A percentile compares a stretch with the other conserved stretches of the same genome.
Evolutionary conservation across 2,329 filamentous ascomycete genomes (phyloP).

Genomic region (Aspergillaceae sp.): DNA sequence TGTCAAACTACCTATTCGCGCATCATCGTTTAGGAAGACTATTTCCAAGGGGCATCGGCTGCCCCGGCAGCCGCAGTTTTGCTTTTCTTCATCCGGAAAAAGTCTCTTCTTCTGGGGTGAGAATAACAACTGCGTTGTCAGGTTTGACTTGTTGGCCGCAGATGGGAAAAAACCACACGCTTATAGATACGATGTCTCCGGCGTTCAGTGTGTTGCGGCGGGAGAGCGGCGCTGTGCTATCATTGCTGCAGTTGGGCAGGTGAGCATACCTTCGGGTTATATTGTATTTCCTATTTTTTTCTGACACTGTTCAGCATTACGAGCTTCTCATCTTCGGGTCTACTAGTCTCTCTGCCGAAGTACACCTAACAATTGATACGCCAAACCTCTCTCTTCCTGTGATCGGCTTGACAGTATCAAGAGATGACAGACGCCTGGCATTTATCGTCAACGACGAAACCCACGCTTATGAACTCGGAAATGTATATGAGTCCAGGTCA

Average conservation of each 20-base stretch:
- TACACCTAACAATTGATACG: slow-evolving; percentile 21
- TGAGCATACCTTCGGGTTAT: slow-evolving; percentile 1
- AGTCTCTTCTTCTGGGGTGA: slow-evolving; percentile 15
- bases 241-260: slow-evolving; percentile 18
- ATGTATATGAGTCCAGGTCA: slow-evolving; percentile 11
- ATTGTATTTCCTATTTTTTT: neutral
- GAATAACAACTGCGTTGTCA: slow-evolving; percentile 14
- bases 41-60: slow-evolving; percentile 14
- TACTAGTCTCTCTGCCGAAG: slow-evolving; percentile 13
- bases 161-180: slow-evolving; percentile 19
- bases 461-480: slow-evolving; percentile 12
- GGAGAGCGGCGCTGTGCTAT: slow-evolving; percentile 26
- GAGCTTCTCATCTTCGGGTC: slow-evolving; percentile 21
- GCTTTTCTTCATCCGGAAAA: slow-evolving; percentile 20
- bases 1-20: slow-evolving; percentile 9
- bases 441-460: slow-evolving; percentile 15
- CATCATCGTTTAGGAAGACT: slow-evolving; percentile 14
- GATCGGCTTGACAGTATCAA: slow-evolving; percentile 15
- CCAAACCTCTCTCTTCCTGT: slow-evolving; percentile 9
- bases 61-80: slow-evolving; percentile 22
- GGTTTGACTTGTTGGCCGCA: slow-evolving; percentile 21
- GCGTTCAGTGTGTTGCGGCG: slow-evolving; percentile 24
- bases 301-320: slow-evolving; percentile 15
- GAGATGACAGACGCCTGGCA: slow-evolving; percentile 14
- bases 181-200: slow-evolving; percentile 24